A percentile compares a stretch with the other conserved stretches of the same genome.
Conservation (phyloP, 2,329 filamentous ascomycete species). For the Talaromyces sp. region DNA sequence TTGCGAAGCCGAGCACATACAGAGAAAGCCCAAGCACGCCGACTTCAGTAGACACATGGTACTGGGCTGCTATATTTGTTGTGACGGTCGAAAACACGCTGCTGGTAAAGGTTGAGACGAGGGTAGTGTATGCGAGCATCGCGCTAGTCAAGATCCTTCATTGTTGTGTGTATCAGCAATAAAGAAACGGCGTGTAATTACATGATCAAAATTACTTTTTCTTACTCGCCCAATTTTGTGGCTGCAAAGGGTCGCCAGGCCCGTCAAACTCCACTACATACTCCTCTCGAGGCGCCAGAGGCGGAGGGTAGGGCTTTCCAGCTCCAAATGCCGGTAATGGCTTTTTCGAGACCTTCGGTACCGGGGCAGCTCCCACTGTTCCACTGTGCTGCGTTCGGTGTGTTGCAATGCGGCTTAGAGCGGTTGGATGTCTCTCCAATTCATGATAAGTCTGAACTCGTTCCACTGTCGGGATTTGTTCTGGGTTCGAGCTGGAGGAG, state of each 20-base stretch:
- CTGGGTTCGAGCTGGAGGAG: conserved; percentile 19
- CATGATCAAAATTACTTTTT: conserved; percentile 59
- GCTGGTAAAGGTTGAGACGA: conserved; percentile 49
- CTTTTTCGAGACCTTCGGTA: conserved; percentile 21
- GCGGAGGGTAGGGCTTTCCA: conserved; percentile 53
- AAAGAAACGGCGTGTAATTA: background rate
- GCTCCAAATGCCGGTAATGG: conserved; percentile 43
- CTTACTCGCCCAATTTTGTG: conserved; percentile 75
- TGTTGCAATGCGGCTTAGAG: conserved; percentile 35
- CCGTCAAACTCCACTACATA: conserved; percentile 73
- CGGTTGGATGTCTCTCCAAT: conserved; percentile 33
- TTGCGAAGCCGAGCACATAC: conserved; percentile 43
- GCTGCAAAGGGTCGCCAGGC: conserved; percentile 73
- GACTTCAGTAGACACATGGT: conserved; percentile 47
- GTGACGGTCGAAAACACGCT: conserved; percentile 69
- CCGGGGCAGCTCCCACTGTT: conserved; percentile 34
- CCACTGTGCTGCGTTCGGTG: conserved; percentile 36
- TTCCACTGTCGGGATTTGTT: conserved; percentile 20
- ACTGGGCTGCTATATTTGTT: conserved; percentile 49
- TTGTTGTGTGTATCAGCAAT: background rate
- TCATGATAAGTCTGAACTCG: conserved; percentile 28
- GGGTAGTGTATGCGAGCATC: conserved; percentile 43
- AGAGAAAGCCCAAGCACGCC: conserved; percentile 34
- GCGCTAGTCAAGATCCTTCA: conserved; percentile 20
- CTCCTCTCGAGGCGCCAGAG: conserved; percentile 50